These are phyloP conservation scores for Aspergillus chevalieri DNA, from an alignment of 2,329 filamentous ascomycete genomes.

Conservation along the genomic window DNA sequence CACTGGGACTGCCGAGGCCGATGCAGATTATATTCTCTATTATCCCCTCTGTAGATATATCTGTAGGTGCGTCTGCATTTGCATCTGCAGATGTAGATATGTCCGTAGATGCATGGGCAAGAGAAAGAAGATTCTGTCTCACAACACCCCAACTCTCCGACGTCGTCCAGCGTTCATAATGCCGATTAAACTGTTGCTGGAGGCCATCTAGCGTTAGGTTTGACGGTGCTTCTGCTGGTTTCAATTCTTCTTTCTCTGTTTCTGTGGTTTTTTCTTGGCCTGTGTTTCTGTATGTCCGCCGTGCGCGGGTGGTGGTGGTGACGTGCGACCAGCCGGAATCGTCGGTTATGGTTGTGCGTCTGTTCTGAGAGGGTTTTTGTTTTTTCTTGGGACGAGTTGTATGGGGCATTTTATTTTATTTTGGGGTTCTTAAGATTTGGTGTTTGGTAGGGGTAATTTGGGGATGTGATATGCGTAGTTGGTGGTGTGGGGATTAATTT, in stretches of 20 bases:
- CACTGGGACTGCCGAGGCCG: slow-evolving; percentile 37
- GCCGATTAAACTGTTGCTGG: slow-evolving; percentile 23
- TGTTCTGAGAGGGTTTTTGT: slow-evolving; percentile 11
- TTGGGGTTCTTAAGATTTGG: neutral
- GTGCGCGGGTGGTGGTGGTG: slow-evolving; percentile 24
- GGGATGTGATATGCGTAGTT: neutral
- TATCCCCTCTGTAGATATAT: neutral
- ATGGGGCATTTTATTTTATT: slow-evolving; percentile 27
- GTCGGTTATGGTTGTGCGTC: slow-evolving; percentile 34
- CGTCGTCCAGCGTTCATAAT: slow-evolving; percentile 22
- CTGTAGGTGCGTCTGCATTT: neutral
- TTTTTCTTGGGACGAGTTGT: slow-evolving; percentile 10
- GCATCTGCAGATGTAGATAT: neutral
- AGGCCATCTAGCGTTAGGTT: slow-evolving; percentile 26
- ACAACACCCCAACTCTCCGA: slow-evolving; percentile 25
- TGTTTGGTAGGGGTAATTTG: neutral
- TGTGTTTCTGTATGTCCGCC: slow-evolving; percentile 8
- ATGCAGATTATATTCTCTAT: slow-evolving; percentile 32
- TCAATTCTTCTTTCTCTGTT: slow-evolving; percentile 8
- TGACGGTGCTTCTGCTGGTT: slow-evolving; percentile 32
- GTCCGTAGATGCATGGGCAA: neutral
- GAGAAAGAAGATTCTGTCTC: slow-evolving; percentile 6
- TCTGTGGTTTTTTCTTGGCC: neutral
- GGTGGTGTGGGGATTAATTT: neutral
- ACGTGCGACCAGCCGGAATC: slow-evolving; percentile 41